These are phyloP conservation scores for Phoenix roebelenii DNA, from an alignment of 176 grass and related monocot genomes.

Conservation along the genomic window DNA sequence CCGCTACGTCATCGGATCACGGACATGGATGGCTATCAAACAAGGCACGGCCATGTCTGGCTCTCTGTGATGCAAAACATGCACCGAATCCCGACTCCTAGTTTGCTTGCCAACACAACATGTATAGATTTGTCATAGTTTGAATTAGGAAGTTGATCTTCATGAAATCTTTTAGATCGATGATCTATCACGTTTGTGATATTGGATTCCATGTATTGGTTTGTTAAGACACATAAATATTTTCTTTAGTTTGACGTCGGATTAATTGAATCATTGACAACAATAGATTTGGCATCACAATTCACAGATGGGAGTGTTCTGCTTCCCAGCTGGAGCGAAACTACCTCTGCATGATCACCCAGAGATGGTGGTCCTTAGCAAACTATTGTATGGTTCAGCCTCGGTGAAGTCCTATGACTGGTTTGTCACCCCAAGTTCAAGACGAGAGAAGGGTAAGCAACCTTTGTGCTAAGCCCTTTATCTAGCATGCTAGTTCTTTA, in stretches of 20 bases:
- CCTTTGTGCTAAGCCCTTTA: background rate
- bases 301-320: constrained; percentile 71
- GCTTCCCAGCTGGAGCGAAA: constrained; percentile 66
- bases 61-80: no score
- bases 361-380: constrained; percentile 72
- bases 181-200: no score
- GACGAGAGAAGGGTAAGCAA: constrained; percentile 29
- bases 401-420: constrained; percentile 60
- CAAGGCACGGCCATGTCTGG: no score
- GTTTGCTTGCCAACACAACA: no score
- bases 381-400: constrained; percentile 57
- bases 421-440: constrained; percentile 22
- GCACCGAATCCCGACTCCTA: no score
- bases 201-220: background rate
- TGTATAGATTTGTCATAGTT: no score
- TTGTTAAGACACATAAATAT: background rate
- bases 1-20: no score
- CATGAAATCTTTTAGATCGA: no score
- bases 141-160: no score
- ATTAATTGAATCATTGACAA: background rate
- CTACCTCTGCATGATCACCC: constrained; percentile 88
- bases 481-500: no score
- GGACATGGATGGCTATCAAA: no score
- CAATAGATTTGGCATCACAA: background rate
- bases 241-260: background rate